Evolutionary conservation across 768 basidiomycete genomes (phyloP), one percentile per base, ranked within the genome.

Genomic region (Auriscalpium orientale): DNA sequence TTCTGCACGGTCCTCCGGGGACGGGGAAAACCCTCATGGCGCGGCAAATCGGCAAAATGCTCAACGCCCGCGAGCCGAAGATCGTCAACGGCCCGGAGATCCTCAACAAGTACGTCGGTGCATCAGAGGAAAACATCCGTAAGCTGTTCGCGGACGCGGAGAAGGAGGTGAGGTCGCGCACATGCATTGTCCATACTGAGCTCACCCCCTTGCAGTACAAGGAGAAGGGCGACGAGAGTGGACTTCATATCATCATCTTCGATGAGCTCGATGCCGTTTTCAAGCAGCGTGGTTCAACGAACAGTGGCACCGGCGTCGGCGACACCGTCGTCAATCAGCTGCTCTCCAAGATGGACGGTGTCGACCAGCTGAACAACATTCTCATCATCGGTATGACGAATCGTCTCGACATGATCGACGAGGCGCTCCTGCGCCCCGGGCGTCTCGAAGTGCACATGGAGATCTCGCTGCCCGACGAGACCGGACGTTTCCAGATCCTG

Each of bases 371-470:
- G 35, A 98, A 99, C 76, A 99, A 99, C 72, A 95, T 99, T 58
- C 87, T 99, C 64, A 89, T 99, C 63, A 99, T 99, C 63, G 97
- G 97, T 64, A 99, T 99, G 97, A 99, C 95, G 47, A 98, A 99
- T 71, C 87, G 97, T 58, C 73, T 84, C 45, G 97, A 99, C 76
- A 92, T 99, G 95, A 98, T 99, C 64, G 97, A 99, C 65, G 97
- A 99, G 67, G 97, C 95, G 8, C 80, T 98, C 2, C 80, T 98
- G 6, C 94, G 97, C 64, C 95, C 97, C 1, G 97, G 97, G 45
- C 95, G 97, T 77, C 86, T 99, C 48, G 97, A 99, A 70, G 95
- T 98, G 13, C 97, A 98, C 72, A 97, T 99, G 87, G 97, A 99
- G 72, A 98, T 99, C 58, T 98, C 95, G 3, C 78, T 99, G 0